Conservation (phyloP, 768 basidiomycete genomes). For the Psilocybe cubensis region DNA sequence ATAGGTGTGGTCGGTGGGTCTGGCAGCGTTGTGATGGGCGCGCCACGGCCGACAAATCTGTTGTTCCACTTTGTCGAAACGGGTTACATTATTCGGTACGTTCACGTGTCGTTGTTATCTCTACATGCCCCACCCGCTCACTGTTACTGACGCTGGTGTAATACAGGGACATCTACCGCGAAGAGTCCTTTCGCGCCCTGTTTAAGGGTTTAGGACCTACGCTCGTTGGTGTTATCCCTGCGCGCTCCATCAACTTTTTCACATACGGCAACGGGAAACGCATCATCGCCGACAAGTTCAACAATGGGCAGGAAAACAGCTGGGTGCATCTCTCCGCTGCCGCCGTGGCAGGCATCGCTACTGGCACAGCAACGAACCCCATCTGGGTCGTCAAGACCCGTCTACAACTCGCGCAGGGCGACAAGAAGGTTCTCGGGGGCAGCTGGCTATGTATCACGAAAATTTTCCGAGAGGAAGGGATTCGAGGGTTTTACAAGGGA, state of each 20-base stretch:
- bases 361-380: constrained; percentile 92
- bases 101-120: not conserved
- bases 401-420: constrained; percentile 63
- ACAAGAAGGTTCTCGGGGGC: constrained; percentile 44
- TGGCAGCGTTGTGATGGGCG: constrained; percentile 37
- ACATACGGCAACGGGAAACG: constrained; percentile 97
- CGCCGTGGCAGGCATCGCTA: constrained; percentile 82
- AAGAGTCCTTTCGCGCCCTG: constrained; percentile 87
- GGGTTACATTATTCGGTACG: constrained; percentile 82
- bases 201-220: constrained; percentile 97
- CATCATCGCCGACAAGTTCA: constrained; percentile 82
- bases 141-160: not conserved
- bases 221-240: constrained; percentile 92
- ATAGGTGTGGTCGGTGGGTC: constrained; percentile 36
- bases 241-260: constrained; percentile 97
- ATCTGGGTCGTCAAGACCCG: constrained; percentile 99
- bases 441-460: constrained; percentile 66
- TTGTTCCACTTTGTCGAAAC: constrained; percentile 97
- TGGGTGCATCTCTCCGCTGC: constrained; percentile 88
- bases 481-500: constrained; percentile 93
- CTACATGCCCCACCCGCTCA: not conserved
- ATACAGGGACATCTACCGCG: constrained; percentile 81
- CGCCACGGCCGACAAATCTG: constrained; percentile 54
- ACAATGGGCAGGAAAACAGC: constrained; percentile 79
- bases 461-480: constrained; percentile 81